phyloP scores from a whole-genome alignment of 1,139 yeast genomes.

The Pneumocystis carinii region DNA sequence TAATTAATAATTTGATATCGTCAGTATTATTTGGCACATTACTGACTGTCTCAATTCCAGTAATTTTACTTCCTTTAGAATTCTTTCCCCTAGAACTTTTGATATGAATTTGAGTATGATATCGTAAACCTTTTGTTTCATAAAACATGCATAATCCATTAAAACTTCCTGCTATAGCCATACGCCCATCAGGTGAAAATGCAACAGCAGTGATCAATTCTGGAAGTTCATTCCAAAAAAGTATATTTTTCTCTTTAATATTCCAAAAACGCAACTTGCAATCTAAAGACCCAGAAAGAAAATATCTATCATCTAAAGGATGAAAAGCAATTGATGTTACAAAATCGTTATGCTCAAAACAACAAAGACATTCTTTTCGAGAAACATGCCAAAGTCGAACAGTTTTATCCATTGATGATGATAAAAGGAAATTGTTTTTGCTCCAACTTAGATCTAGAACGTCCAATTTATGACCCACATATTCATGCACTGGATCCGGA shows the following conservation, averaged over 20 bases:
- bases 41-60: constrained; percentile 30
- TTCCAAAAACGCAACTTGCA: constrained; percentile 72
- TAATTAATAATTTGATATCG: constrained; percentile 18
- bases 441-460: constrained; percentile 76
- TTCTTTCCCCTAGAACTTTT: constrained; percentile 17
- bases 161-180: constrained; percentile 65
- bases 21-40: constrained; percentile 15
- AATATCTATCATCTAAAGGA: constrained; percentile 76
- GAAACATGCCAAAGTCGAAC: constrained; percentile 78
- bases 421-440: constrained; percentile 60
- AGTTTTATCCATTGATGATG: constrained; percentile 78
- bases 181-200: constrained; percentile 54
- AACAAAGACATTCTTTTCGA: constrained; percentile 44
- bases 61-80: constrained; percentile 33
- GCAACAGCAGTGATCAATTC: constrained; percentile 52
- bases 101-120: constrained; percentile 42
- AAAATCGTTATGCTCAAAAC: constrained; percentile 62
- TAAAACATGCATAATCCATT: constrained; percentile 53
- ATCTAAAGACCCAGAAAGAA: constrained; percentile 71
- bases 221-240: constrained; percentile 29
- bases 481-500: constrained; percentile 46
- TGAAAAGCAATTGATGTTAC: constrained; percentile 75
- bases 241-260: constrained; percentile 55
- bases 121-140: constrained; percentile 50
- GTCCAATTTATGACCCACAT: constrained; percentile 54